A percentile compares a stretch with the other conserved stretches of the same genome.
Evolutionary conservation across 768 basidiomycete genomes (phyloP).

Genomic region (Amanita molliuscula): DNA sequence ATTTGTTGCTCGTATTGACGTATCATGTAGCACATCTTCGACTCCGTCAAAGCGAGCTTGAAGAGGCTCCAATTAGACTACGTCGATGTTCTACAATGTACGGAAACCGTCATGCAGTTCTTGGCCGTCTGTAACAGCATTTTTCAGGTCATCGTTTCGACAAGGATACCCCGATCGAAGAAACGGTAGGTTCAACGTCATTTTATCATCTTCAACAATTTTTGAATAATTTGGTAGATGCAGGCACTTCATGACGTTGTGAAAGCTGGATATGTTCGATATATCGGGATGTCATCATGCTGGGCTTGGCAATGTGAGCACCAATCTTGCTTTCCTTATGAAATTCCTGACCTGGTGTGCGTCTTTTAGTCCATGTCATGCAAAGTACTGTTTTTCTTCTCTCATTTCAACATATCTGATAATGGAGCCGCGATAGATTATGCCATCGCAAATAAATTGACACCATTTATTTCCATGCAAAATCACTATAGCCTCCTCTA

Average conservation of each 20-base stretch:
- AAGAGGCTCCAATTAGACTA: slow-evolving; percentile 48
- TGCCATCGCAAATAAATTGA: slow-evolving; percentile 44
- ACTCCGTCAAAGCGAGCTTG: slow-evolving; percentile 34
- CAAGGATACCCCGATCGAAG: slow-evolving; percentile 29
- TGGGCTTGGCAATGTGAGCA: slow-evolving; percentile 38
- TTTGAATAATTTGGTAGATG: slow-evolving; percentile 20
- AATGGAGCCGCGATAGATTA: slow-evolving; percentile 30
- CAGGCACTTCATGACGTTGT: slow-evolving; percentile 39
- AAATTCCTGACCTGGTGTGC: background rate
- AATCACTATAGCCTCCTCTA: slow-evolving; percentile 55
- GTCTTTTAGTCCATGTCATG: slow-evolving; percentile 1
- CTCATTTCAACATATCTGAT: background rate
- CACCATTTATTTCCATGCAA: slow-evolving; percentile 60
- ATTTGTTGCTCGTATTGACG: background rate
- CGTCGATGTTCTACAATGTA: slow-evolving; percentile 48
- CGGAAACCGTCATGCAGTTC: too few relatives aligned
- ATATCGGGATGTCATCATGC: slow-evolving; percentile 29
- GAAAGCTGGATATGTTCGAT: slow-evolving; percentile 32
- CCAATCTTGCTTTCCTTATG: background rate
- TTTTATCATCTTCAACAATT: background rate
- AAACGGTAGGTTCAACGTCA: slow-evolving; percentile 13
- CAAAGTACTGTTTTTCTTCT: background rate
- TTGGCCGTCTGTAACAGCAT: background rate
- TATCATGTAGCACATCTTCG: slow-evolving; percentile 39
- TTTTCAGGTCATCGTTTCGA: slow-evolving; percentile 25